These are phyloP conservation scores for Arthrobotrys iridis DNA, from an alignment of 2,329 filamentous ascomycete species.

Conservation along the genomic window DNA sequence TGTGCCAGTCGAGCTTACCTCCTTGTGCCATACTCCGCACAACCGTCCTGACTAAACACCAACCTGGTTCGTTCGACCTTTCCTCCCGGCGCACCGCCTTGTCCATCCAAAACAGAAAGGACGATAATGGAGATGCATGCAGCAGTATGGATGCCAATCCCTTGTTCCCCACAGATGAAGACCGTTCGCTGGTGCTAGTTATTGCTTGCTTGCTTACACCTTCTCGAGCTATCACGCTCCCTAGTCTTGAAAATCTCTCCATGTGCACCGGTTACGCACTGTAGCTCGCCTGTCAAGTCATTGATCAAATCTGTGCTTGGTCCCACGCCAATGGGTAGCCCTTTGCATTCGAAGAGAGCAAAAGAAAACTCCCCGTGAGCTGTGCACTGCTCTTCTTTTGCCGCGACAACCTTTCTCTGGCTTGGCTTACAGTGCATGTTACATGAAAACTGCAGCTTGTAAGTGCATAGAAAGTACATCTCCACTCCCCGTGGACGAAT, in stretches of 20 bases:
- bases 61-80: conserved; percentile 27
- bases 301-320: conserved; percentile 28
- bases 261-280: conserved; percentile 25
- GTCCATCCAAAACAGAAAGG: conserved; percentile 34
- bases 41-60: conserved; percentile 44
- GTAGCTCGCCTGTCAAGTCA: conserved; percentile 36
- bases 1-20: conserved; percentile 31
- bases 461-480: conserved; percentile 29
- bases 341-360: conserved; percentile 20
- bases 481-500: conserved; percentile 40
- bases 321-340: conserved; percentile 30
- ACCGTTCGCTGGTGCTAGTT: background rate
- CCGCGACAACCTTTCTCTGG: conserved; percentile 41
- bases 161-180: conserved; percentile 16
- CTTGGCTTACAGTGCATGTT: conserved; percentile 41
- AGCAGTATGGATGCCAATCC: conserved; percentile 25
- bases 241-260: conserved; percentile 18
- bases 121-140: conserved; percentile 32
- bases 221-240: conserved; percentile 7
- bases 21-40: conserved; percentile 37
- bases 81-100: conserved; percentile 31
- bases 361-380: conserved; percentile 11
- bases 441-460: conserved; percentile 29
- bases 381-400: conserved; percentile 25
- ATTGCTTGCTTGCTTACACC: conserved; percentile 24